phyloP scores from a whole-genome alignment of 306 rosid genomes.

The Comarum palustre region DNA sequence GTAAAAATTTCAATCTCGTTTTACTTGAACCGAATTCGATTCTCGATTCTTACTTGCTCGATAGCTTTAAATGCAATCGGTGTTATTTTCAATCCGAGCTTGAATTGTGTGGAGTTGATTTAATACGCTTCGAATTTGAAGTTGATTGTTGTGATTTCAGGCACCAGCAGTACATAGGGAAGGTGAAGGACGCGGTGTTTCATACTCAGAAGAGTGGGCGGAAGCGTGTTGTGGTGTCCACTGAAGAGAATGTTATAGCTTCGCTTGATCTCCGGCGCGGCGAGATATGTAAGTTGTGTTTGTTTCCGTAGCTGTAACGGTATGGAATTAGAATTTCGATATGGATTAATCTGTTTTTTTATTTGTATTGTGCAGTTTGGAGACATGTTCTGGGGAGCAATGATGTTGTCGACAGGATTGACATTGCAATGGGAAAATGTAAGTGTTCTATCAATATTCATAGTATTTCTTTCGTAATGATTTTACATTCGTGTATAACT shows the following conservation, averaged over 20 bases:
- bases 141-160: slow-evolving; percentile 35
- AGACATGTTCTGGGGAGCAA: slow-evolving; percentile 77
- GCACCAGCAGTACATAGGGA: slow-evolving; percentile 92
- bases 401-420: slow-evolving; percentile 66
- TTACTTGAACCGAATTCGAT: not conserved
- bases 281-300: slow-evolving; percentile 67
- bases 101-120: not conserved
- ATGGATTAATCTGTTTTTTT: slow-evolving; percentile 8
- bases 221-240: slow-evolving; percentile 90
- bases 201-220: slow-evolving; percentile 85
- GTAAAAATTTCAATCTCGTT: slow-evolving; percentile 32
- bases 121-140: not conserved
- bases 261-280: slow-evolving; percentile 98
- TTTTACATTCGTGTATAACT: not conserved
- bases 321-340: not conserved
- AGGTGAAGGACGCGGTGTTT: slow-evolving; percentile 84
- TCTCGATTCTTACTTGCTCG: not conserved
- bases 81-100: not conserved
- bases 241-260: slow-evolving; percentile 93
- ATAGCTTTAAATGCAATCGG: slow-evolving; percentile 5
- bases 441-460: slow-evolving; percentile 25
- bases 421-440: slow-evolving; percentile 94
- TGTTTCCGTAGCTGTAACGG: not conserved
- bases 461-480: not conserved
- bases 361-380: slow-evolving; percentile 80